These are phyloP conservation scores for Citrus reticulata DNA, from an alignment of 345 rosid species.

Conservation along the genomic window DNA sequence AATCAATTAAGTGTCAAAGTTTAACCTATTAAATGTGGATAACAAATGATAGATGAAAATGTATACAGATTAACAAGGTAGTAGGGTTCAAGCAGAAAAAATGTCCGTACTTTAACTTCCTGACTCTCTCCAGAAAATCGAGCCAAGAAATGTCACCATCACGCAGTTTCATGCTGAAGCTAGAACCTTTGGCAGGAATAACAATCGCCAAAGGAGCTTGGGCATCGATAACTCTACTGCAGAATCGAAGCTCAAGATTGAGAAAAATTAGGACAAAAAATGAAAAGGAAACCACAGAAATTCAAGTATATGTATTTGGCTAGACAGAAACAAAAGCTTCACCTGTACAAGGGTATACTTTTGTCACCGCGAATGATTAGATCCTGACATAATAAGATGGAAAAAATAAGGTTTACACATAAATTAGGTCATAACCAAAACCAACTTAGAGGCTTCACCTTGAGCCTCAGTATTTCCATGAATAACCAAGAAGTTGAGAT, in stretches of 20 bases:
- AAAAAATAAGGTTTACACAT: constrained; percentile 5
- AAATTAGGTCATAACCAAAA: neutral
- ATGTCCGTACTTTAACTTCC: constrained; percentile 44
- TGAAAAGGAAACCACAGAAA: neutral
- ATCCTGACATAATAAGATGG: constrained; percentile 47
- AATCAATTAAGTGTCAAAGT: neutral
- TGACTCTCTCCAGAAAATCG: constrained; percentile 56
- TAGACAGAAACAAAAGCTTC: constrained; percentile 27
- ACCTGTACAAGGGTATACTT: constrained; percentile 89
- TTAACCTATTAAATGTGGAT: neutral
- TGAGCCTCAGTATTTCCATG: neutral
- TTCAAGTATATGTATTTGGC: neutral
- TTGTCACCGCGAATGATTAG: constrained; percentile 81
- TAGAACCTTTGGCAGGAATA: constrained; percentile 54
- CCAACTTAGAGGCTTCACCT: neutral
- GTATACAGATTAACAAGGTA: constrained; percentile 1
- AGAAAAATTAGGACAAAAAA: constrained; percentile 17
- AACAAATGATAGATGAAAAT: neutral
- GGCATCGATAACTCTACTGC: constrained; percentile 89
- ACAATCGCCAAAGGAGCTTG: constrained; percentile 65
- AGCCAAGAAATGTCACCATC: constrained; percentile 80
- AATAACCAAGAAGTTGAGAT: neutral
- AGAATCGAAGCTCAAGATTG: constrained; percentile 33
- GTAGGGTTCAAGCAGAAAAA: neutral
- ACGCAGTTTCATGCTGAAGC: constrained; percentile 53